Evolutionary conservation across 148 eudicot genomes (phyloP), one percentile per base, ranked within the genome.

Genomic region (Persicaria maculosa): DNA sequence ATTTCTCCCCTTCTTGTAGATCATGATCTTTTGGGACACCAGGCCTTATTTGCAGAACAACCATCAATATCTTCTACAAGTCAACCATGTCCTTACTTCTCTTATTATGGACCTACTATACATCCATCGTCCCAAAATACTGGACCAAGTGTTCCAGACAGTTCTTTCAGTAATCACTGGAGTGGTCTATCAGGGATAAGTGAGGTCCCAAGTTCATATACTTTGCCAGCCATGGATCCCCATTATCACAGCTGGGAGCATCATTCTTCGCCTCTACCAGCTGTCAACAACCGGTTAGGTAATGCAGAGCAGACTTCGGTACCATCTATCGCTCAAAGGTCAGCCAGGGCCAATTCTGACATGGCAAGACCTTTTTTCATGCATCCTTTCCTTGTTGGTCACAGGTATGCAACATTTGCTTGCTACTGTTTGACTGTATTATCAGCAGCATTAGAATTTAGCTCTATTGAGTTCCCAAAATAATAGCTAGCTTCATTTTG

Each of bases 21-120:
- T 86, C 98, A 90, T 77, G 97, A 90, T 82, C 86, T 89, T 65
- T 79, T 91, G 74, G 90, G 91, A 50, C 98, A 90, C 50, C 93
- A 87, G 77, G 84, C 91, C 44, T 75, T 88, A 74, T 90, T 80
- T 80, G 83, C 91, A 75, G 98, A 94, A 71, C 97, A 86, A 68
- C 74, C 97, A 10, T 85, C 93, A 65, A 81, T 90, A 68, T 84
- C 97, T 74, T 88, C 98, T 40, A 79, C 97, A 72, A 67, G 83
- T 71, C 95, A 89, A 72, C 92, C 88, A 72, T 93, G 94, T 55
- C 98, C 98, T 1, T 93, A 91, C 75, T 74, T 91, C 78, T 91
- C 97, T 31, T 93, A 89, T 74, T 78, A 89, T 75, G 95, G 93
- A 71, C 93, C 93, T 47, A 47, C 93, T 59, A 47, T 86, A 71